Base-by-base conservation (phyloP, 208 protist species). In the Naegleria lovaniensis region DNA sequence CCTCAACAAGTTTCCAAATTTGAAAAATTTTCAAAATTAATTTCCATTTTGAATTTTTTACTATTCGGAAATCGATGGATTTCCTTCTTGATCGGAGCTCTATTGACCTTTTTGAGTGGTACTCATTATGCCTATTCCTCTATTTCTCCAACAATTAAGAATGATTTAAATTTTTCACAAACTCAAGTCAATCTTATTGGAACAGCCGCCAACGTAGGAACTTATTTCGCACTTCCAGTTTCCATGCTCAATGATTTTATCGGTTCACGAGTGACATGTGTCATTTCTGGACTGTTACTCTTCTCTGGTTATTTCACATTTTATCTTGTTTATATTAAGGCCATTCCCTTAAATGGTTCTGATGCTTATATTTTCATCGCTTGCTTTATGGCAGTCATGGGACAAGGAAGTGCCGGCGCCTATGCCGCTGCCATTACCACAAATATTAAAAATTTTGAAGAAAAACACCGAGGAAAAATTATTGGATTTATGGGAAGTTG, bases 111-210 rank as follows among this genome's bases (percentile, higher is more conserved):
- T 29, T 11, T 75, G 3, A n/a, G 19, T 36, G 67, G 67, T 9
- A 79, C 67, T 36, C 67, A 79, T 36, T 79, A 79, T 79, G 67
- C 67, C 1, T 79, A 36, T n/a, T 79, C 67, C n/a, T 79, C 67
- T 36, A 79, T 79, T 33, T 25, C 25, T 79, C 67, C 67, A 36
- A 36, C 67, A 36, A 79, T 79, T 36, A 79, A 79, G n/a, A 15
- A 67, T 36, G 25, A 79, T 36, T 79, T 79, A 36, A 25, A 79
- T 79, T 79, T 79, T 11, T 36, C 85, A n/a, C 39, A 58, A 88
- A 36, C 22, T 58, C 41, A 88, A 88, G 33, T 58, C 6, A 88
- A 88, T 19, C 16, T 88, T 22, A 58, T 88, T 51, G 85, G 85
- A 88, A 88, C 85, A 36, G 9, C 40, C 1, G 16, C 25, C 11